A percentile compares a stretch with the other conserved stretches of the same genome.
These are phyloP conservation scores for Mycosphaerelloides madeirae DNA, from an alignment of 2,329 filamentous ascomycete genomes.

Conservation along the genomic window DNA sequence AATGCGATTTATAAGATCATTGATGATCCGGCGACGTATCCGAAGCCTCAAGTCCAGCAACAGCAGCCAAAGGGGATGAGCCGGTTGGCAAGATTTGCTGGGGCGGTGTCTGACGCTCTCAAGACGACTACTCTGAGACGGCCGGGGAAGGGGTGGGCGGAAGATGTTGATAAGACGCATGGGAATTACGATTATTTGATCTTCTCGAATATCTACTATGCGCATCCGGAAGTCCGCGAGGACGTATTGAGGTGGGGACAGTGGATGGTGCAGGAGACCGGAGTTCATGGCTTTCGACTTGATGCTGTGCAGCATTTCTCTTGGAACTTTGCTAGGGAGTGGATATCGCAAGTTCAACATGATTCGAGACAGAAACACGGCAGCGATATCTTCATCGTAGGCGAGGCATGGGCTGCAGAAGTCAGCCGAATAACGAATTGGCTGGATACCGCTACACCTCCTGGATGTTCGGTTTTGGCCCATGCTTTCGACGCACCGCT, in stretches of 20 bases:
- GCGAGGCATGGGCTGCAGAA: constrained; percentile 65
- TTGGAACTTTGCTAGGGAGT: constrained; percentile 61
- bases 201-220: constrained; percentile 67
- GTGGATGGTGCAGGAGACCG: constrained; percentile 60
- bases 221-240: constrained; percentile 56
- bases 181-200: constrained; percentile 67
- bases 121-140: constrained; percentile 11
- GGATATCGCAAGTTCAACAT: constrained; percentile 55
- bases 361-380: constrained; percentile 33
- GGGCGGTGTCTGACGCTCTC: constrained; percentile 11
- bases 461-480: constrained; percentile 39
- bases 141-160: constrained; percentile 58
- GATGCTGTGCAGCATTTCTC: constrained; percentile 72
- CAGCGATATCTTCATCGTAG: constrained; percentile 59
- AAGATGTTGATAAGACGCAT: constrained; percentile 57
- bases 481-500: constrained; percentile 66
- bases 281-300: constrained; percentile 62
- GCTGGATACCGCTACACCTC: constrained; percentile 31
- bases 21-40: constrained; percentile 35
- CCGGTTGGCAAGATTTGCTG: constrained; percentile 22
- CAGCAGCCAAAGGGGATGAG: constrained; percentile 18
- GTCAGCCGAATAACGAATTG: constrained; percentile 53
- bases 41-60: constrained; percentile 23
- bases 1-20: constrained; percentile 63
- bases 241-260: constrained; percentile 64